These are phyloP conservation scores for Taphrina communis DNA, from an alignment of 1,139 yeast genomes.

Conservation along the genomic window DNA sequence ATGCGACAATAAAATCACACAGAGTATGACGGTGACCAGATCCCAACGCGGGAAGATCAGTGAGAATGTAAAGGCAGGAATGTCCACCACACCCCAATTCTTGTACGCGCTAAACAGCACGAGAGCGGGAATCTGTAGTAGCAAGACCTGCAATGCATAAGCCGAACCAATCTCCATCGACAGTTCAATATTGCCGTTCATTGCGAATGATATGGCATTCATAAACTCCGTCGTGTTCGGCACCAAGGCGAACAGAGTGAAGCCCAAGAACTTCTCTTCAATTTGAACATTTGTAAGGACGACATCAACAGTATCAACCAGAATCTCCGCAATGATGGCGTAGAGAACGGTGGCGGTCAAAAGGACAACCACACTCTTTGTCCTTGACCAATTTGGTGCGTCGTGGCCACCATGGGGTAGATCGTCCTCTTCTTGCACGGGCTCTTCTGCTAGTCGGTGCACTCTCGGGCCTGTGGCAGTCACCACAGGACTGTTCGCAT, in stretches of 20 bases:
- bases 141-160: constrained; percentile 94
- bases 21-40: constrained; percentile 78
- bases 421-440: constrained; percentile 50
- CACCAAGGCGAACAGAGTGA: constrained; percentile 91
- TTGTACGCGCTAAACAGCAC: constrained; percentile 73
- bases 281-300: constrained; percentile 78
- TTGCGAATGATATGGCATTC: constrained; percentile 95
- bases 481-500: background rate
- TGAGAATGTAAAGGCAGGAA: constrained; percentile 52
- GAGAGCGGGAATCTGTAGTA: constrained; percentile 89
- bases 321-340: constrained; percentile 91
- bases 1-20: constrained; percentile 88
- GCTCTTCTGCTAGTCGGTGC: background rate
- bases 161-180: constrained; percentile 98
- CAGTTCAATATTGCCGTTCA: constrained; percentile 92
- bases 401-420: constrained; percentile 76
- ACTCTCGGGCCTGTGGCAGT: background rate
- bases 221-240: constrained; percentile 97
- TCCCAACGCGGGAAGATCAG: constrained; percentile 96
- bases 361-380: constrained; percentile 81
- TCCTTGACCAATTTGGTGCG: constrained; percentile 95
- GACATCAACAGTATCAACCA: constrained; percentile 91
- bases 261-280: constrained; percentile 86
- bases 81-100: constrained; percentile 49
- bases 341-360: constrained; percentile 83